phyloP scores from a whole-genome alignment of 169 alveolate species.

The Plasmodium ovale region DNA sequence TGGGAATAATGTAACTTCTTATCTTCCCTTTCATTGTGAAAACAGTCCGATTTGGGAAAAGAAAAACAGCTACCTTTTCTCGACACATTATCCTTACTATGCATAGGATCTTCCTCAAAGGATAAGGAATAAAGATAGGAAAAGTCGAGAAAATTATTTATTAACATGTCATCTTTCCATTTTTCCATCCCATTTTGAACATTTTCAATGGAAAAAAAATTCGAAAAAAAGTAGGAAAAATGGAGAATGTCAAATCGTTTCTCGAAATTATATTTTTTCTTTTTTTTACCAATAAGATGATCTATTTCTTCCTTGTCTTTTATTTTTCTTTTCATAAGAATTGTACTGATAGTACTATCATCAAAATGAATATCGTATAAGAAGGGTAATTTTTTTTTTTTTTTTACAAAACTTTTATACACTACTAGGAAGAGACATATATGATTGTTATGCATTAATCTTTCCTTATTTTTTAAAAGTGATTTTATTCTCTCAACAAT shows the following conservation, averaged over 20 bases:
- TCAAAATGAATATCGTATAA: not conserved
- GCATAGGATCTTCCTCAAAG: not conserved
- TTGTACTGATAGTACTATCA: not conserved
- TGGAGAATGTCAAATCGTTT: constrained; percentile 17
- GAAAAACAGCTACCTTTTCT: not conserved
- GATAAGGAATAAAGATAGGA: not conserved
- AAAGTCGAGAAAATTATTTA: constrained; percentile 12
- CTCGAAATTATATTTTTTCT: constrained; percentile 23
- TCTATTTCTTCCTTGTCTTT: constrained; percentile 1
- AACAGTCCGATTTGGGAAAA: not conserved
- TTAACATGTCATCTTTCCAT: not conserved
- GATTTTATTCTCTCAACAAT: constrained; percentile 1
- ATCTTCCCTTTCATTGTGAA: not conserved
- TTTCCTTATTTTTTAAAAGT: not conserved
- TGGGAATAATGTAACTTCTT: not conserved
- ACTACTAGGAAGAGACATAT: constrained; percentile 23
- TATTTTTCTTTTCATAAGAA: constrained; percentile 20
- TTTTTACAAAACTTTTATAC: constrained; percentile 57
- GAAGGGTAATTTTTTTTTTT: constrained; percentile 20
- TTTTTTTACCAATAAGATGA: constrained; percentile 21
- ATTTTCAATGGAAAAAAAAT: constrained; percentile 12
- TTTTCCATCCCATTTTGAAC: not conserved
- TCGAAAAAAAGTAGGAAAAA: constrained; percentile 26
- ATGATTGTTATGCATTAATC: not conserved
- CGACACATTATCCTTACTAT: not conserved